Percentiles rank a stretch among this genome's conserved stretches.
These are phyloP conservation scores for Aspergillus ochraceoroseus DNA, from an alignment of 2,329 filamentous ascomycete species.

Conservation along the genomic window DNA sequence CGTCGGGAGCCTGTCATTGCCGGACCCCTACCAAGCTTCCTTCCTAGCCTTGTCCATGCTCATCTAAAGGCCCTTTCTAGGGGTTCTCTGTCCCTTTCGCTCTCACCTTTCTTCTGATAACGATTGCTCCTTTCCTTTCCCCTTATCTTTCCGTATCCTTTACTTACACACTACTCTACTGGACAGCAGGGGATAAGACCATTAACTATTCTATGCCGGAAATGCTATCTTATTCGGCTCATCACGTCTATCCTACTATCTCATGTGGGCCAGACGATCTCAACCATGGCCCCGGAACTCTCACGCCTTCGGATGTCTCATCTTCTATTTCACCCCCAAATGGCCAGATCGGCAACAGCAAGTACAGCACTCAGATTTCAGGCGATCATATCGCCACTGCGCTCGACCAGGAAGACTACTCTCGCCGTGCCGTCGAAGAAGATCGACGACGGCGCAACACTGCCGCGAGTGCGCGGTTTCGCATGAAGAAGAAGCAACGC, in stretches of 20 bases:
- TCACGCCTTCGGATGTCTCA: slow-evolving; percentile 42
- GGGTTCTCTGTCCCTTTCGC: slow-evolving; percentile 12
- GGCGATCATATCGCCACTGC: slow-evolving; percentile 43
- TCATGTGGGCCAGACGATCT: slow-evolving; percentile 36
- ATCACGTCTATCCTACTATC: slow-evolving; percentile 38
- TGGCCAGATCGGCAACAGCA: slow-evolving; percentile 38
- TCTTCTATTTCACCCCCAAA: slow-evolving; percentile 42
- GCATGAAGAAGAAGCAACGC: slow-evolving; percentile 93
- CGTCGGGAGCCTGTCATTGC: slow-evolving; percentile 24
- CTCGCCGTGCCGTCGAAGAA: slow-evolving; percentile 72
- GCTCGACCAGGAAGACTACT: slow-evolving; percentile 63
- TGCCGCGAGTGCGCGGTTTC: slow-evolving; percentile 80
- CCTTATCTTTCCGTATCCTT: slow-evolving; percentile 16
- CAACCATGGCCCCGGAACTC: slow-evolving; percentile 32
- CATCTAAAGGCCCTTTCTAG: slow-evolving; percentile 13
- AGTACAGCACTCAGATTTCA: slow-evolving; percentile 39
- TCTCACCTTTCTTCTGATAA: slow-evolving; percentile 11
- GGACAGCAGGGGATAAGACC: slow-evolving; percentile 32
- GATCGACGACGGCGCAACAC: slow-evolving; percentile 88
- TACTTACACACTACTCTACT: slow-evolving; percentile 26
- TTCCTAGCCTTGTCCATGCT: slow-evolving; percentile 15
- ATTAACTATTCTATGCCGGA: slow-evolving; percentile 39
- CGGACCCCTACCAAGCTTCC: slow-evolving; percentile 21
- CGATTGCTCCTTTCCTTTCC: slow-evolving; percentile 9
- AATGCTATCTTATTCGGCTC: slow-evolving; percentile 38